Evolutionary conservation across 495 filamentous ascomycete genomes (phyloP).

Genomic region (Apodospora peruviana): DNA sequence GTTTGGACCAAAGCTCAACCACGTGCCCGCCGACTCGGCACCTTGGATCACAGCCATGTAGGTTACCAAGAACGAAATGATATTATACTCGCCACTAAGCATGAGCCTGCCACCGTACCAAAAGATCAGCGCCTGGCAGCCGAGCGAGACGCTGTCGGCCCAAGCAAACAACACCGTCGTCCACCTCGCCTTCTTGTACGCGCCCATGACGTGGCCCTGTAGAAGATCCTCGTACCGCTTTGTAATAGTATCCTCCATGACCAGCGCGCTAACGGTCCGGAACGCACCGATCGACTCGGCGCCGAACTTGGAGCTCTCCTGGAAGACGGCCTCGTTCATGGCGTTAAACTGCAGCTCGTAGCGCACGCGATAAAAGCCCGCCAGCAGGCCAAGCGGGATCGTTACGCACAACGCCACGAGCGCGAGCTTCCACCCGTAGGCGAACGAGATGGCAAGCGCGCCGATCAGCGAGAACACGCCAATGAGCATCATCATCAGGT

Average conservation of each 20-base stretch:
- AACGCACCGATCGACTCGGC: slow-evolving; percentile 55
- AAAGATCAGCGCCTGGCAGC: slow-evolving; percentile 44
- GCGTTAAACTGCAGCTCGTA: slow-evolving; percentile 54
- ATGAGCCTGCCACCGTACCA: slow-evolving; percentile 44
- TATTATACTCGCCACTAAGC: slow-evolving; percentile 29
- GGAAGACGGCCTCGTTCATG: slow-evolving; percentile 51
- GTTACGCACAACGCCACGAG: slow-evolving; percentile 45
- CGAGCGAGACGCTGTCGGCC: slow-evolving; percentile 36
- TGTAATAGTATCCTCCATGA: slow-evolving; percentile 50
- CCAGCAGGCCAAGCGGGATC: slow-evolving; percentile 40
- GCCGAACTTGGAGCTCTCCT: slow-evolving; percentile 54
- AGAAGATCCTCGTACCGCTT: slow-evolving; percentile 37
- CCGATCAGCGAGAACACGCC: slow-evolving; percentile 46
- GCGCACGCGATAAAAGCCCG: slow-evolving; percentile 46
- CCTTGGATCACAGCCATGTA: slow-evolving; percentile 47
- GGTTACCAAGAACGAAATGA: slow-evolving; percentile 36
- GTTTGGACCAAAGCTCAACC: slow-evolving; percentile 45
- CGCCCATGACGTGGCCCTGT: slow-evolving; percentile 29
- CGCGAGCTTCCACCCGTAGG: slow-evolving; percentile 55
- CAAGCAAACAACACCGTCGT: slow-evolving; percentile 42
- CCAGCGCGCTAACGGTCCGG: slow-evolving; percentile 51
- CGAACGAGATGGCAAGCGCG: slow-evolving; percentile 45
- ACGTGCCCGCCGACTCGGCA: slow-evolving; percentile 39
- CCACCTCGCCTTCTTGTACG: slow-evolving; percentile 38
- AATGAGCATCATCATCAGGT: slow-evolving; percentile 48